Percentiles rank a stretch among this genome's conserved stretches.
These are phyloP conservation scores for Tilletia walkeri DNA, from an alignment of 1,284 basidiomycete genomes.

Conservation along the genomic window DNA sequence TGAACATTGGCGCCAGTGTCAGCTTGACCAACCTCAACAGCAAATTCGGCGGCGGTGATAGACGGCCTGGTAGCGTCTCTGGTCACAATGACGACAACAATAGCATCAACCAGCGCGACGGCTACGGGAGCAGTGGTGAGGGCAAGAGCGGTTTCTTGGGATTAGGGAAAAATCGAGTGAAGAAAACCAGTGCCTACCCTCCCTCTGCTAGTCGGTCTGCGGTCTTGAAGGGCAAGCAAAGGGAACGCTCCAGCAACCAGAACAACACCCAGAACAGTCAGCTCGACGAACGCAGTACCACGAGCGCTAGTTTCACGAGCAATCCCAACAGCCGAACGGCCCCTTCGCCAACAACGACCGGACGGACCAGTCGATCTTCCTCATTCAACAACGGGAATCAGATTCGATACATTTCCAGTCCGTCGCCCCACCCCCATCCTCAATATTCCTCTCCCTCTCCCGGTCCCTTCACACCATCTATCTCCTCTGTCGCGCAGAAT, in stretches of 20 bases:
- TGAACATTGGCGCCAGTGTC: slow-evolving; percentile 4
- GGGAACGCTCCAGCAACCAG: background rate
- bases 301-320: background rate
- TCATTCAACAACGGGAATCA: too few relatives aligned
- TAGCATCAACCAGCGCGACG: background rate
- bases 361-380: too few relatives aligned
- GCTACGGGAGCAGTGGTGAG: background rate
- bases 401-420: background rate
- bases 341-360: too few relatives aligned
- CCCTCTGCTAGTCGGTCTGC: background rate
- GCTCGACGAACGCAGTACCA: background rate
- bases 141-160: background rate
- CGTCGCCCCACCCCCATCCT: background rate
- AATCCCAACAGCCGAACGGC: too few relatives aligned
- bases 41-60: background rate
- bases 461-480: background rate
- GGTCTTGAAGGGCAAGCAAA: background rate
- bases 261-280: background rate
- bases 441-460: background rate
- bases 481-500: background rate
- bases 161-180: background rate
- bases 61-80: background rate
- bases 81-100: background rate
- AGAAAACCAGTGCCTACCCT: background rate
- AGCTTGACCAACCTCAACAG: slow-evolving; percentile 1